These are phyloP conservation scores for Paraglomus brasilianum DNA, from an alignment of 192 early-diverging fungal species.

Conservation along the genomic window DNA sequence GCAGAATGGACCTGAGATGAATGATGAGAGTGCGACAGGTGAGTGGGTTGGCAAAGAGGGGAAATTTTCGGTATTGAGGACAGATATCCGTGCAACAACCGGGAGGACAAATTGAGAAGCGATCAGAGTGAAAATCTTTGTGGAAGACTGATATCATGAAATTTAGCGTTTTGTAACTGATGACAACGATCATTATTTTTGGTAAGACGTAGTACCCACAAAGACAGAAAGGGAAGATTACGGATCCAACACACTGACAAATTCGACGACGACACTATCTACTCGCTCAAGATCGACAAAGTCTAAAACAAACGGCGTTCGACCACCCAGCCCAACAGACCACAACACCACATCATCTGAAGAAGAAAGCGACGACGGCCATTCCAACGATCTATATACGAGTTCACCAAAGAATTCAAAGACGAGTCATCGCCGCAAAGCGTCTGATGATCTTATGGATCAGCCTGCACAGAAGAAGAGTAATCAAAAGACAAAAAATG, in stretches of 20 bases:
- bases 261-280: no score
- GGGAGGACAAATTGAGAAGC: no score
- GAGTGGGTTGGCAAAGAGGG: no score
- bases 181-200: background rate
- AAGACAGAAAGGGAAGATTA: conserved; percentile 8
- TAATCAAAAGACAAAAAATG: conserved; percentile 34
- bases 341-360: background rate
- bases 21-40: no score
- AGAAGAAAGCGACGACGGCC: background rate
- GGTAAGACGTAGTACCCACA: conserved; percentile 5
- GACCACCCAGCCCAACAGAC: background rate
- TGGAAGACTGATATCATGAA: no score
- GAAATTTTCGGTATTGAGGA: no score
- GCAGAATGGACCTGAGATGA: no score
- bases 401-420: conserved; percentile 23
- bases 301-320: no score
- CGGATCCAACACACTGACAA: conserved; percentile 3
- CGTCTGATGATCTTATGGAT: conserved; percentile 31
- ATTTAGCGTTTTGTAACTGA: no score
- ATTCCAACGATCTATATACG: background rate
- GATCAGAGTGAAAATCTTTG: no score
- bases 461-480: conserved; percentile 33
- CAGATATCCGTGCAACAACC: no score
- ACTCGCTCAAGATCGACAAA: no score
- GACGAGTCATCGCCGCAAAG: conserved; percentile 34